Conservation (phyloP, 31 red algal species). For the Odonthalia washingtoniensis region DNA sequence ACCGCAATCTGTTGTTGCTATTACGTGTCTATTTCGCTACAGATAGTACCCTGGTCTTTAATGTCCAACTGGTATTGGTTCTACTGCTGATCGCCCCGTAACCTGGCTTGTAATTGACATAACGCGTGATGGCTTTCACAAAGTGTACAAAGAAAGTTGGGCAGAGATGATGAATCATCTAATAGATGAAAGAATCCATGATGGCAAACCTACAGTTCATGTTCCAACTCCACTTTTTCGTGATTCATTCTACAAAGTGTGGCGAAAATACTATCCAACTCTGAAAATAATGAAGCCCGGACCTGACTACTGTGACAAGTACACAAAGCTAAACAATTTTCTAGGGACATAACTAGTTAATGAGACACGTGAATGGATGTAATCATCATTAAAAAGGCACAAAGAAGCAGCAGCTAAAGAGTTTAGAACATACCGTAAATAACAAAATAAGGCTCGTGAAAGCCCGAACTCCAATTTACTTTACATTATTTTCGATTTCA, state of each 20-base stretch:
- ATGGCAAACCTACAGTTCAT: too few species aligned
- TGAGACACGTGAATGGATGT: too few species aligned
- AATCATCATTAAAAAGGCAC: not conserved
- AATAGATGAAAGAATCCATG: too few species aligned
- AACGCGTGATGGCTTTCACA: not conserved
- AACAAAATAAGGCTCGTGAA: not conserved
- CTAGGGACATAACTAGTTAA: too few species aligned
- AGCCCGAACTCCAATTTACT: not conserved
- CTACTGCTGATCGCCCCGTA: not conserved
- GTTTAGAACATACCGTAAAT: not conserved
- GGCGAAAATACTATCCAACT: too few species aligned
- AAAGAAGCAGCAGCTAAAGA: not conserved
- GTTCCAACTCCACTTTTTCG: too few species aligned
- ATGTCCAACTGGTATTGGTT: not conserved
- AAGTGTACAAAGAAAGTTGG: not conserved
- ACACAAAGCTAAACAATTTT: too few species aligned
- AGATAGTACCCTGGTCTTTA: not conserved
- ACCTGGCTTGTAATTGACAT: not conserved
- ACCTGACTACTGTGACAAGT: too few species aligned
- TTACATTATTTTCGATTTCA: slow-evolving; percentile 39
- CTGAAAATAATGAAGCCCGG: too few species aligned
- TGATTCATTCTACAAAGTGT: too few species aligned
- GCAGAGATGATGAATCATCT: not conserved
- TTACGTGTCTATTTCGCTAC: too few species aligned
- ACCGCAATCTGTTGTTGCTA: too few species aligned